phyloP scores from a whole-genome alignment of 306 rosid species.

The Luffa acutangula region DNA sequence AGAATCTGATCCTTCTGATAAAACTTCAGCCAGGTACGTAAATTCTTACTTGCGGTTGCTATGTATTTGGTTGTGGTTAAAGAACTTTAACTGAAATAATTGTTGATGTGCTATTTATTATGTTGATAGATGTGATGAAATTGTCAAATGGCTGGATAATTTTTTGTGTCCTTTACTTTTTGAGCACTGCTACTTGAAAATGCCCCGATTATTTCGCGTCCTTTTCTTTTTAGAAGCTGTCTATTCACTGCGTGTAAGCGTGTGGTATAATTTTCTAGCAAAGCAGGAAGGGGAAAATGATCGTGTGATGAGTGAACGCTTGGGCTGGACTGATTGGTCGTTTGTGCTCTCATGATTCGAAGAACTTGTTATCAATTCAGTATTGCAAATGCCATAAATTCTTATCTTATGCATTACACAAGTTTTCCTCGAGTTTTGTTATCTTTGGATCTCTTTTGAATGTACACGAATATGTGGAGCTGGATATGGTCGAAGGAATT shows the following conservation, averaged over 20 bases:
- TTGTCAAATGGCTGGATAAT: background rate
- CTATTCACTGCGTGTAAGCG: background rate
- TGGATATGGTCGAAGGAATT: background rate
- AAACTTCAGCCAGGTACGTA: slow-evolving; percentile 42
- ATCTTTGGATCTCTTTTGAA: background rate
- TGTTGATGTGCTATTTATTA: background rate
- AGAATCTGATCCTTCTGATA: slow-evolving; percentile 50
- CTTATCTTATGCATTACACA: background rate
- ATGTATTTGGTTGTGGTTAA: background rate
- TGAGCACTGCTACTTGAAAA: background rate
- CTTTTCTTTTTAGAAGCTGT: background rate
- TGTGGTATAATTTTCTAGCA: background rate
- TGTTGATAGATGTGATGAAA: background rate
- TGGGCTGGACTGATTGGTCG: background rate
- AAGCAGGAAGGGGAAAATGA: background rate
- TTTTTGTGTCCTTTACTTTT: background rate
- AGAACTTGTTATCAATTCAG: background rate
- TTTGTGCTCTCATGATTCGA: background rate
- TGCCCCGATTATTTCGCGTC: background rate
- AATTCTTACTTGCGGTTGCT: background rate
- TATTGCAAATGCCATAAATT: background rate
- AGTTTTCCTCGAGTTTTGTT: background rate
- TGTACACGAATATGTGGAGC: background rate
- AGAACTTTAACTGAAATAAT: background rate
- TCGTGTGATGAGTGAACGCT: background rate